Evolutionary conservation across 2,329 filamentous ascomycete species (phyloP).

Genomic region (Penicillium brasilianum): DNA sequence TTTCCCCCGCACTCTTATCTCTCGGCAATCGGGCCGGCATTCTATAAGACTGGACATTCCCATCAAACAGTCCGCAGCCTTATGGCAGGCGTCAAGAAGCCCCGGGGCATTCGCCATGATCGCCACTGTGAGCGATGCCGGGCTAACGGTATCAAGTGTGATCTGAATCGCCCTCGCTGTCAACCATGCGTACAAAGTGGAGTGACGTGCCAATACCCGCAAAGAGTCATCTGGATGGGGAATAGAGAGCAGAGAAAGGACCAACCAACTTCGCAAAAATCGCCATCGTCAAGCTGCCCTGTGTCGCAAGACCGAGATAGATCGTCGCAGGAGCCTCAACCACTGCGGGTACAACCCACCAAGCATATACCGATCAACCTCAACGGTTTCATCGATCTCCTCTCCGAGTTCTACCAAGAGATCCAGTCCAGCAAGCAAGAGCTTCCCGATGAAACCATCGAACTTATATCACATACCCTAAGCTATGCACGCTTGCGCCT

Average conservation of each 20-base stretch:
- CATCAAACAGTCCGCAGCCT: neutral
- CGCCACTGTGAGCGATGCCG: constrained; percentile 37
- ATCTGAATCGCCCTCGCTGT: constrained; percentile 38
- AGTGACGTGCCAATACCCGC: constrained; percentile 33
- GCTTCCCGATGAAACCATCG: constrained; percentile 30
- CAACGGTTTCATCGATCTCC: constrained; percentile 34
- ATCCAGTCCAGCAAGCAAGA: constrained; percentile 28
- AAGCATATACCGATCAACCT: constrained; percentile 27
- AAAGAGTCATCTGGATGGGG: constrained; percentile 34
- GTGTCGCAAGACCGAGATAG: neutral
- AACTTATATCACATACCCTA: constrained; percentile 33
- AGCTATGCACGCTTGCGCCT: constrained; percentile 33
- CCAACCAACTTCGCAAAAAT: neutral
- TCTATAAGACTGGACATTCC: neutral
- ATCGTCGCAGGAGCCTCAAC: neutral
- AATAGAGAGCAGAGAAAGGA: constrained; percentile 20
- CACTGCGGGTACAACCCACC: neutral
- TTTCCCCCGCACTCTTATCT: constrained; percentile 26
- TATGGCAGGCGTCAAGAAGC: constrained; percentile 31
- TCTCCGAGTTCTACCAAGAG: constrained; percentile 33
- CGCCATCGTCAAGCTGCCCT: neutral
- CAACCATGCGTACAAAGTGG: constrained; percentile 30
- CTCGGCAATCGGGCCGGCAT: neutral
- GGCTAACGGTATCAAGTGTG: constrained; percentile 35
- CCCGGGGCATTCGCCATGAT: constrained; percentile 38